Evolutionary conservation across 2,329 filamentous ascomycete species (phyloP), one percentile per base, ranked within the genome.

Genomic region (Penicillium sp.): DNA sequence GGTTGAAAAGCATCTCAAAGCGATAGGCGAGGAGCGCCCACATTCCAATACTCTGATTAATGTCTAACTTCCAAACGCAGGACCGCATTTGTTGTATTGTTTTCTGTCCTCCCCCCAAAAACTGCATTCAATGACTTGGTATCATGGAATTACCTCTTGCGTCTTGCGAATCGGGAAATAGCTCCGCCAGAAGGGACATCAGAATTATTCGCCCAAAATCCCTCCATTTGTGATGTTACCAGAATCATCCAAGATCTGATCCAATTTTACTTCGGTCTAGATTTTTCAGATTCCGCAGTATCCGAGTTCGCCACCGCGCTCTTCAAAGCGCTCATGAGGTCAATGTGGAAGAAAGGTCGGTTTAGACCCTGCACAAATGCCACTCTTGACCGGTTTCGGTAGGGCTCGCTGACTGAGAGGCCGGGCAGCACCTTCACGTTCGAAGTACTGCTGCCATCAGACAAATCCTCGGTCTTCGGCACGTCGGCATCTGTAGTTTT

Each of bases 281-380:
- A 27, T 27, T 27, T 27, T 10, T 27, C 26, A 27, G 26, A 27
- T 7, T 10, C 26, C 10, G 7, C 7, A 27, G 26, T 27, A 10
- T 27, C 26, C 26, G 90, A 82, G 61, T 95, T 96, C 24, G 87
- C 84, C 63, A 97, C 84, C 2, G 91, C 93, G 62, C 87, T 91
- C 72, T 97, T 90, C 61, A 97, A 74, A 6, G 94, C 94, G 65
- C 87, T 91, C 3, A 90, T 94, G 44, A 97, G 75, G 70, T 97
- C 94, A 46, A 96, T 84, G 68, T 99, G 94, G 82, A 99, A 97
- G 61, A 97, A 82, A 4, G 94, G 93, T 61, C 90, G 78, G 71
- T 96, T 94, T 56, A 95, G 76, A n/a, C 93, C 90, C 60, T 92
- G 88, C 12, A 97, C 86, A 4, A 90, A 81, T 1, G 88, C 86